Evolutionary conservation across 2,329 filamentous ascomycete species (phyloP), one percentile per base, ranked within the genome.

Genomic region (Fusarium nygamai): DNA sequence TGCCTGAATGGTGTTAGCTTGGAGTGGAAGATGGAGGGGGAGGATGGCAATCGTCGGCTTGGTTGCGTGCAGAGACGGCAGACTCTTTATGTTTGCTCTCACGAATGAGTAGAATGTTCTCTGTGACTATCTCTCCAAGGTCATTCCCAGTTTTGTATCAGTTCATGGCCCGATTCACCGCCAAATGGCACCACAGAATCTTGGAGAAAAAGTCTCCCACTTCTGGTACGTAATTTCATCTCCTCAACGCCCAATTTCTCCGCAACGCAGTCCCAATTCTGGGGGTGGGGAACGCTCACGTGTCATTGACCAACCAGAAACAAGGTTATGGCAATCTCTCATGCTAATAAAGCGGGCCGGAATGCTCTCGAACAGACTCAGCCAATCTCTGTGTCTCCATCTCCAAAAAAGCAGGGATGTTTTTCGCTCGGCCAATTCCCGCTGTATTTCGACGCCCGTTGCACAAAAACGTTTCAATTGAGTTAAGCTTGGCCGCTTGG

Each of bases 1-100:
- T 59, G 57, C 57, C 57, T 59, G 24, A 38, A 50, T n/a, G 50
- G 43, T 51, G 27, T 56, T 70, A 70, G 67, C 67, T 66, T 50
- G 36, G 6, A 14, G 13, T 24, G 34, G 19, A 29, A 38, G 41
- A 58, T 38, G 59, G 66, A 24, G 19, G 65, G 64, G 36, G 29
- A 53, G 29, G 17, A 68, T 62, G 48, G 56, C 19, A 56, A 36
- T 27, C 11, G 33, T 63, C 39, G 47, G 56, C 44, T n/a, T 46
- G n/a, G 27, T 19, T 29, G 22, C 43, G 46, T 3, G 29, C 33
- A 67, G 51, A 29, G 24, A 53, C 10, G 4, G 22, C 22, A 61
- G 24, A 20, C 8, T 27, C n/a, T 56, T 53, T 48, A 48, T 66
- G 10, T 19, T 17, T 27, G 2, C 10, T 34, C 4, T 10, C 2